phyloP scores from a whole-genome alignment of 768 basidiomycete genomes.

The Suillus luteus region DNA sequence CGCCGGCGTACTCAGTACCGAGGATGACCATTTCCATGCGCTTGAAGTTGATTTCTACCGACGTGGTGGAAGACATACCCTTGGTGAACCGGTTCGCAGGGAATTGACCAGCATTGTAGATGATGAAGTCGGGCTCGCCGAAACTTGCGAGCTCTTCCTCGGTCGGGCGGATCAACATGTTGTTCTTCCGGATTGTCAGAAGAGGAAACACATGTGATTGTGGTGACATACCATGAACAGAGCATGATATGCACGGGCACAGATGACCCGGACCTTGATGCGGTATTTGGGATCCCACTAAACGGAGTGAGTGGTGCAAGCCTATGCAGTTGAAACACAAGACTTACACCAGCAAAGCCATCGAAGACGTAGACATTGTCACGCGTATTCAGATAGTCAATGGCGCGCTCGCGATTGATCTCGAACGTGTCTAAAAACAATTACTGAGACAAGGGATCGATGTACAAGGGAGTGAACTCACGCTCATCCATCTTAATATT shows the following conservation, averaged over 20 bases:
- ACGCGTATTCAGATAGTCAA: conserved; percentile 98
- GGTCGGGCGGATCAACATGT: conserved; percentile 99
- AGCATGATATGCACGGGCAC: conserved; percentile 97
- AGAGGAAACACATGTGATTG: conserved; percentile 15
- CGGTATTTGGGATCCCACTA: conserved; percentile 99
- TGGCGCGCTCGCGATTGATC: conserved; percentile 98
- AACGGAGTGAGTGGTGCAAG: conserved; percentile 12
- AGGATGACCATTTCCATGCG: conserved; percentile 99
- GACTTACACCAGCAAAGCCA: conserved; percentile 82
- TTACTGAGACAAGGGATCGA: conserved; percentile 4
- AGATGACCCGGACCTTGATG: conserved; percentile 99
- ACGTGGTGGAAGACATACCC: conserved; percentile 99
- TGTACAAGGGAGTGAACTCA: conserved; percentile 39
- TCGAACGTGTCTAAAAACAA: conserved; percentile 85
- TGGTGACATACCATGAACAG: conserved; percentile 84
- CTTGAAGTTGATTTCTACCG: conserved; percentile 99
- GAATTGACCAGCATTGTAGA: conserved; percentile 99
- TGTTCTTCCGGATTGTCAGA: conserved; percentile 59
- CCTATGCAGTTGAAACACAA: background rate
- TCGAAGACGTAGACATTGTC: conserved; percentile 99
- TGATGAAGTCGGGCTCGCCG: conserved; percentile 98
- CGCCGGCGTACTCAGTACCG: conserved; percentile 95
- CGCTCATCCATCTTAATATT: conserved; percentile 99
- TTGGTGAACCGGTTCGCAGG: conserved; percentile 99
- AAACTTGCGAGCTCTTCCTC: conserved; percentile 91